Conservation (phyloP, 768 basidiomycete genomes). For the Aureoboletus auriporus region DNA sequence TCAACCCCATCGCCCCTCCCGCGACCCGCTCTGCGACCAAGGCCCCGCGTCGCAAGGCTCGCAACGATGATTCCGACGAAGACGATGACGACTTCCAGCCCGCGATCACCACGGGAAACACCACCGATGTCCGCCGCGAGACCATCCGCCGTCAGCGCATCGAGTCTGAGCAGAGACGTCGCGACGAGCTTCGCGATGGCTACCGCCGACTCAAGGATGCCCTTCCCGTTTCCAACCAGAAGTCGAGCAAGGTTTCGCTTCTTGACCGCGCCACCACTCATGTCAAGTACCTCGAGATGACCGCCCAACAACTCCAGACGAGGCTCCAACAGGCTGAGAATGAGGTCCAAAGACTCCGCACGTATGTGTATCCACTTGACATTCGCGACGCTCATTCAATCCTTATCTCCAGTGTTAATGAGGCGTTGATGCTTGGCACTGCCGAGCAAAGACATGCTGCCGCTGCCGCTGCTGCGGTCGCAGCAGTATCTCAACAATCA, state of each 20-base stretch:
- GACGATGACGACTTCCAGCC: slow-evolving; percentile 75
- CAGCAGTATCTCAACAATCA: slow-evolving; percentile 45
- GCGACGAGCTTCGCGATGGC: slow-evolving; percentile 90
- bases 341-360: slow-evolving; percentile 75
- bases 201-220: slow-evolving; percentile 89
- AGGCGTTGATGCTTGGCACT: slow-evolving; percentile 84
- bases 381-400: background rate
- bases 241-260: slow-evolving; percentile 87
- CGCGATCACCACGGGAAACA: slow-evolving; percentile 36
- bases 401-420: slow-evolving; percentile 56
- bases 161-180: slow-evolving; percentile 88
- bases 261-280: slow-evolving; percentile 87
- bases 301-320: slow-evolving; percentile 69
- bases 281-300: slow-evolving; percentile 82
- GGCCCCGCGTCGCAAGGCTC: slow-evolving; percentile 41
- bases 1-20: slow-evolving; percentile 63
- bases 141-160: slow-evolving; percentile 90
- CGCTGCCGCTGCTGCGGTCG: slow-evolving; percentile 53
- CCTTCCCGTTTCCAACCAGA: slow-evolving; percentile 86
- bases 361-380: slow-evolving; percentile 34
- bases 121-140: slow-evolving; percentile 75
- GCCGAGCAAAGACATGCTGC: slow-evolving; percentile 67
- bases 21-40: slow-evolving; percentile 52
- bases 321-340: slow-evolving; percentile 74
- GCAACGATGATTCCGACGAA: slow-evolving; percentile 69